These are phyloP conservation scores for Suillus alpinus DNA, from an alignment of 768 basidiomycete genomes.

Conservation along the genomic window DNA sequence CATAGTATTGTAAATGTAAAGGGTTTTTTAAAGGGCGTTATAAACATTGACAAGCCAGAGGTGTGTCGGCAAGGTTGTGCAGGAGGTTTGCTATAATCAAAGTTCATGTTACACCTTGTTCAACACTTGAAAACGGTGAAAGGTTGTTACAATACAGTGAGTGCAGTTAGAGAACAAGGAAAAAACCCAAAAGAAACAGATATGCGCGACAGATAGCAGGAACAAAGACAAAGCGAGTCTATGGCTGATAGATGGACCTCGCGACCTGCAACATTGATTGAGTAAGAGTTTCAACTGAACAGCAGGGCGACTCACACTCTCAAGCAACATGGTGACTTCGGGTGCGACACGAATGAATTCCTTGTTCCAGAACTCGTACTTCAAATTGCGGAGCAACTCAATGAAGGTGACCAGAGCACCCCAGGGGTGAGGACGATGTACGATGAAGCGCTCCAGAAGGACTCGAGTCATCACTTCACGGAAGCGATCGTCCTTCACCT, in stretches of 20 bases:
- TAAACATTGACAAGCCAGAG: constrained; percentile 6
- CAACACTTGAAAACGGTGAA: constrained; percentile 53
- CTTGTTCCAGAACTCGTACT: constrained; percentile 90
- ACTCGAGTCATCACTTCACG: constrained; percentile 85
- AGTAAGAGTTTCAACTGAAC: constrained; percentile 8
- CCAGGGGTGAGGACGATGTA: constrained; percentile 95
- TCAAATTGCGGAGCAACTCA: constrained; percentile 85
- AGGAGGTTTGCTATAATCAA: constrained; percentile 30
- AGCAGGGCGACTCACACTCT: constrained; percentile 57
- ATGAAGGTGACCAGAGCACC: constrained; percentile 92
- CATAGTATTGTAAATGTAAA: constrained; percentile 33
- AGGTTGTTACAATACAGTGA: constrained; percentile 85
- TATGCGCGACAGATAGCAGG: constrained; percentile 80
- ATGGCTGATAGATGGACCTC: constrained; percentile 73
- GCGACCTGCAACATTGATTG: constrained; percentile 51
- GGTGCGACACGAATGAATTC: constrained; percentile 82
- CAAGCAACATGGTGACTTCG: constrained; percentile 81
- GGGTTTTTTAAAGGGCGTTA: constrained; percentile 7
- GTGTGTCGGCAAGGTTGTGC: constrained; percentile 4
- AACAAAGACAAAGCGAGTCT: constrained; percentile 62
- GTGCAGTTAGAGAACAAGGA: constrained; percentile 40
- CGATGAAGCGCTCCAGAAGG: constrained; percentile 89
- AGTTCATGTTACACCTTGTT: constrained; percentile 53
- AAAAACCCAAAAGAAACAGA: constrained; percentile 63
- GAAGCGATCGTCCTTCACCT: constrained; percentile 74